Evolutionary conservation across 2,329 filamentous ascomycete genomes (phyloP), one percentile per base, ranked within the genome.

Genomic region (Trichoderma polysporum): DNA sequence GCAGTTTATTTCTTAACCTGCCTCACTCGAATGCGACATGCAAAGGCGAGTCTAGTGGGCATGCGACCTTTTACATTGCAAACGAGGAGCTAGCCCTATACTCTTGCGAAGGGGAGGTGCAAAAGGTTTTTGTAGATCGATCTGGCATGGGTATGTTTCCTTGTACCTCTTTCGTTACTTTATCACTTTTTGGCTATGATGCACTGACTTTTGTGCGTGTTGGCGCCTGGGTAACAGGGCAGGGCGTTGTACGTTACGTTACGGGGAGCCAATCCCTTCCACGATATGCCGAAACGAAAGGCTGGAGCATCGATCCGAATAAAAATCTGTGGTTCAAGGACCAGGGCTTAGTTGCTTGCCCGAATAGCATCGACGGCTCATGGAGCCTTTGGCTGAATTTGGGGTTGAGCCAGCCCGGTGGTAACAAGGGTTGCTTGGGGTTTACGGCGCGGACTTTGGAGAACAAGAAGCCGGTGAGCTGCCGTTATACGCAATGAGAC

Each of bases 131-230:
- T 69, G 82, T 82, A 47, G 86, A 89, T 74, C 82, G 83, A 52
- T 86, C 84, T 53, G 86, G 85, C 72, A 87, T 87, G 85, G 86
- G 84, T 82, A 82, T 49, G 81, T 17, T 22, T 8, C 1, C 39
- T 1, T 4, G 17, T 4, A 3, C 9, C 12, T 62, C 2, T 62
- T 12, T 6, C 4, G 13, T n/a, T 15, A 9, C 5, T 12, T 39
- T 10, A 7, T 29, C 27, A 13, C 9, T 49, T 15, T 27, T 13
- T 39, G 7, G 9, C 8, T 29, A 27, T 35, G 6, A 29, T 31
- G n/a, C 33, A n/a, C 64, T 62, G 33, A 66, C 33, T 29, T 60
- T 41, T 12, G 19, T 66, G 37, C 27, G 6, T 25, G 13, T 54
- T 29, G 22, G 4, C 25, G 17, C n/a, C 31, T 15, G 56, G 10